Evolutionary conservation across 129 eudicot species (phyloP), one percentile per base, ranked within the genome.

Genomic region (carrot (Daucus carota)): DNA sequence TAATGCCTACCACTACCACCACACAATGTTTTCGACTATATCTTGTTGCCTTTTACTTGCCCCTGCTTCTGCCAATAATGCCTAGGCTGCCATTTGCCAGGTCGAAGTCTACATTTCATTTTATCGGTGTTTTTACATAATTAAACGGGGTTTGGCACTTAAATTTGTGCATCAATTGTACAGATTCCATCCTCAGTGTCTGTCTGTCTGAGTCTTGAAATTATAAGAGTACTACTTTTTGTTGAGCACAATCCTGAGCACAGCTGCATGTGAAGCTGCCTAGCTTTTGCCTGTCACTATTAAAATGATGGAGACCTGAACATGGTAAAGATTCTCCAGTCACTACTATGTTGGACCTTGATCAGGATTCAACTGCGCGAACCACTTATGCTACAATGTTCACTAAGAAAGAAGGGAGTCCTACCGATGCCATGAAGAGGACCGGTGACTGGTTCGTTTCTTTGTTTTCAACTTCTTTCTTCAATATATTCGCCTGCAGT

Each of bases 391-490:
- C 73, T 76, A 73, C 75, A 81, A 85, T 83, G 84, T 77, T 76
- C 73, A 42, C 74, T 60, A 83, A 87, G 85, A 84, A 83, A 76
- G 80, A 84, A 76, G 81, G 83, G 77, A 82, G 74, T 72, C 78
- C 85, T 77, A 83, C 84, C 44, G 80, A 88, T 83, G 84, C 90
- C 80, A 92, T 86, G 99, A 83, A 88, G 92, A 83, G 88, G 59
- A 88, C 99, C 42, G 81, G 82, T 78, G 97, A 92, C 73, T 92
- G 99, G 97, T 95, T 80, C 85, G 82, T 76, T 81, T 82, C 70
- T 80, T 47, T 66, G 52, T 20, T 47, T 29, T 69, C 78, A 26
- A 24, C 20, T 29, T 36, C 4, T 67, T 43, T 31, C 16, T 4
- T 43, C 42, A 2, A 48, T 46, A 7, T 16, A 32, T 40, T 62